phyloP scores from a whole-genome alignment of 164 flowering plant genomes.

The Vitis amurensis region DNA sequence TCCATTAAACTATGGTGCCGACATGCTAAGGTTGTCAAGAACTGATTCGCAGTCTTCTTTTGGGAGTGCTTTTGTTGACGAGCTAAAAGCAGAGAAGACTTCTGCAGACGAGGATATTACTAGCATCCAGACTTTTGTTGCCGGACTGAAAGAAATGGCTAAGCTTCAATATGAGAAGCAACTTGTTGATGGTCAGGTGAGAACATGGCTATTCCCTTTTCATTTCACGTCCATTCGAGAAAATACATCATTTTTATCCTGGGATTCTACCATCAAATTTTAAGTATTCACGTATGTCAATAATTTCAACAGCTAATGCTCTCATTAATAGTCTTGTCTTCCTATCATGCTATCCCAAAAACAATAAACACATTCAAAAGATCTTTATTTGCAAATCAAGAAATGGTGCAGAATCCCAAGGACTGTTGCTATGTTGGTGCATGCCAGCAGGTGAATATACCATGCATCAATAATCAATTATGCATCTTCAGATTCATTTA shows the following conservation, averaged over 20 bases:
- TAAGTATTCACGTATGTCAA: not conserved
- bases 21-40: conserved; percentile 29
- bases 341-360: too few species aligned
- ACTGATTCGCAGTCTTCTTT: conserved; percentile 49
- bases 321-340: too few species aligned
- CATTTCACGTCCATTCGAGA: not conserved
- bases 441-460: not conserved
- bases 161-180: conserved; percentile 60
- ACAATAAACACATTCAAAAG: too few species aligned
- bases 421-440: not conserved
- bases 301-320: not conserved
- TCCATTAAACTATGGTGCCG: conserved; percentile 25
- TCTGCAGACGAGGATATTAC: conserved; percentile 69
- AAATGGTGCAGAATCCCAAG: not conserved
- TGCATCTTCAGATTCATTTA: not conserved
- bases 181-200: conserved; percentile 58
- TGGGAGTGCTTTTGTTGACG: conserved; percentile 38
- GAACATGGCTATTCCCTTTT: not conserved
- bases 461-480: too few species aligned
- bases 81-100: conserved; percentile 19
- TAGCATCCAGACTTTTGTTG: conserved; percentile 72
- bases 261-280: not conserved
- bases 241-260: not conserved
- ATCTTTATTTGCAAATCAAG: too few species aligned
- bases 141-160: conserved; percentile 81